A percentile compares a stretch with the other conserved stretches of the same genome.
Evolutionary conservation across 129 eudicot genomes (phyloP).

Genomic region (Flaveria trinervia): DNA sequence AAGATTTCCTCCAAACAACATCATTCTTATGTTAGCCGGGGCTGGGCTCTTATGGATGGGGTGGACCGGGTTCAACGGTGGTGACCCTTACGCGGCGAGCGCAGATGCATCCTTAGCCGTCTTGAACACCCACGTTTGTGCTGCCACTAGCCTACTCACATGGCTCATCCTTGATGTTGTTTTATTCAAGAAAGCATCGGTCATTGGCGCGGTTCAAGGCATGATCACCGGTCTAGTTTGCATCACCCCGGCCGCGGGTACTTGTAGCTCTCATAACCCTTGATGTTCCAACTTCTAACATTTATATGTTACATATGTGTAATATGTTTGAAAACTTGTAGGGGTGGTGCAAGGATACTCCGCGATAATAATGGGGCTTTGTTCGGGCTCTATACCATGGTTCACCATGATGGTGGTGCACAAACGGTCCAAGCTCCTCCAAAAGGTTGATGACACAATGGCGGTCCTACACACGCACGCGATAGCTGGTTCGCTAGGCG

Average conservation of each 20-base stretch:
- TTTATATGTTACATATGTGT: not conserved
- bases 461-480: conserved; percentile 23
- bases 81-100: conserved; percentile 17
- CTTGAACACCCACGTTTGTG: conserved; percentile 20
- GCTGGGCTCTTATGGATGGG: conserved; percentile 20
- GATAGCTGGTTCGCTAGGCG: conserved; percentile 14
- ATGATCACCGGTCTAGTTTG: conserved; percentile 21
- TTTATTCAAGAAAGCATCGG: conserved; percentile 13
- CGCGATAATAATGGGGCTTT: conserved; percentile 9
- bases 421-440: conserved; percentile 19
- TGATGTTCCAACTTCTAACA: not conserved
- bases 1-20: conserved; percentile 17
- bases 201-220: conserved; percentile 24
- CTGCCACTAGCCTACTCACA: conserved; percentile 16
- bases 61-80: conserved; percentile 21
- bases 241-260: conserved; percentile 20
- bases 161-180: conserved; percentile 22
- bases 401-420: conserved; percentile 24
- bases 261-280: not conserved
- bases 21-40: conserved; percentile 20
- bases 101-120: conserved; percentile 20
- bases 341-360: conserved; percentile 23
- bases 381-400: conserved; percentile 17
- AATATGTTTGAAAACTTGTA: not conserved
- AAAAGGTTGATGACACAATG: conserved; percentile 16